Conservation (phyloP, 768 basidiomycete species). For the Psilocybe sp. region DNA sequence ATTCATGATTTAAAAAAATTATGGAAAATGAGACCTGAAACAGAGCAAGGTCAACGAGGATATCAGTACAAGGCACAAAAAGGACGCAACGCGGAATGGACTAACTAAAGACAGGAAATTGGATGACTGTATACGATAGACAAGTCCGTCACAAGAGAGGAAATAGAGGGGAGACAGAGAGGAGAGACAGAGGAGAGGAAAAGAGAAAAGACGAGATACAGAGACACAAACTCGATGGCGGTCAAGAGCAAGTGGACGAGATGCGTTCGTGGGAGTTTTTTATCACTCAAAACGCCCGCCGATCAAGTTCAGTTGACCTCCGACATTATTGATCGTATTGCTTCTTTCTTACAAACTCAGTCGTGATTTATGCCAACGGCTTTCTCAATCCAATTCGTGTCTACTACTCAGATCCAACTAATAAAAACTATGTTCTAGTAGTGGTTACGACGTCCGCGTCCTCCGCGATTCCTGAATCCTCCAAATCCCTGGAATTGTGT, state of each 20-base stretch:
- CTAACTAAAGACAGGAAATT: conserved; percentile 54
- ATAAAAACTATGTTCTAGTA: too few relatives aligned
- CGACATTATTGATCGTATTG: too few relatives aligned
- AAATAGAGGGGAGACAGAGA: conserved; percentile 42
- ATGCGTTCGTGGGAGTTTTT: conserved; percentile 39
- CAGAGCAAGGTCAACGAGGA: conserved; percentile 5
- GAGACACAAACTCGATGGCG: conserved; percentile 45
- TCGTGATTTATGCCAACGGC: too few relatives aligned
- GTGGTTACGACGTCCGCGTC: too few relatives aligned
- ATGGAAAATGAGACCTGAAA: conserved; percentile 50
- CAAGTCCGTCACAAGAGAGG: conserved; percentile 59
- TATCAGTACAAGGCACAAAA: conserved; percentile 12
- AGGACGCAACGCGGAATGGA: conserved; percentile 19
- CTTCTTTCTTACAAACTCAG: too few relatives aligned
- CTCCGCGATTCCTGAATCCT: too few relatives aligned
- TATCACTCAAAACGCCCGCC: conserved; percentile 25
- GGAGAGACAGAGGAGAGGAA: conserved; percentile 42
- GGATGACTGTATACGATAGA: conserved; percentile 46
- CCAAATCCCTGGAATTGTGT: too few relatives aligned
- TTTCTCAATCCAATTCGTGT: too few relatives aligned
- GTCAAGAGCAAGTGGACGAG: conserved; percentile 40
- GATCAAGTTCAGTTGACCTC: conserved; percentile 11
- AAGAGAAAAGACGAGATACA: conserved; percentile 43
- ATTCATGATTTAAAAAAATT: conserved; percentile 69
- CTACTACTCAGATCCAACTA: too few relatives aligned